phyloP scores from a whole-genome alignment of 441 rosid genomes.

The Corymbia calophylla region DNA sequence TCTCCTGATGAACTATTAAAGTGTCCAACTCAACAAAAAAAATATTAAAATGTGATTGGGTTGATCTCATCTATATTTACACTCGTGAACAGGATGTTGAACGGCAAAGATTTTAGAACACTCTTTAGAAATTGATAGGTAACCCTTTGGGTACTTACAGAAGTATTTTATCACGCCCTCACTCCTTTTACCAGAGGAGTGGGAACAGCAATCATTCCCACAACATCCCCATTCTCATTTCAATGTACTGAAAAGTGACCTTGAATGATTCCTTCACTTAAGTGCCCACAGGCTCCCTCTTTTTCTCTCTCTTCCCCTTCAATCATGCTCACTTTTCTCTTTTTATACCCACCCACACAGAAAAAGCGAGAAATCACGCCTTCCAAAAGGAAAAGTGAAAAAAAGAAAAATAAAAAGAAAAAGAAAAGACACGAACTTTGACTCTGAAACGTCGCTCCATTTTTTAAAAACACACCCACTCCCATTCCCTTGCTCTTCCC shows the following conservation, averaged over 20 bases:
- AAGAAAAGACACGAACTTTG: neutral
- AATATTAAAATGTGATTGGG: neutral
- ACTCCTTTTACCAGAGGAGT: slow-evolving; percentile 14
- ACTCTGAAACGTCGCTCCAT: neutral
- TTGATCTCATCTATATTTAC: neutral
- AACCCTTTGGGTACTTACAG: neutral
- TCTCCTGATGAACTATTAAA: neutral
- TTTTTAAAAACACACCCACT: neutral
- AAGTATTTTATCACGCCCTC: neutral
- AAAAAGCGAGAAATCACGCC: neutral
- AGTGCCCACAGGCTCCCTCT: neutral
- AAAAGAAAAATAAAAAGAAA: accelerated
- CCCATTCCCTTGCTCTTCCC: slow-evolving; percentile 24
- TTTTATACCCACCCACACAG: neutral
- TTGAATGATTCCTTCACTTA: slow-evolving; percentile 6
- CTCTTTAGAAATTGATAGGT: neutral
- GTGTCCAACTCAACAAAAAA: neutral
- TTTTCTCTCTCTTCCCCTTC: neutral
- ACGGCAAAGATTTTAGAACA: neutral
- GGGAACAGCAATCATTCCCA: slow-evolving; percentile 72
- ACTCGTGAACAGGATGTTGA: neutral
- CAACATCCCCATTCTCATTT: slow-evolving; percentile 18
- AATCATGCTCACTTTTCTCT: slow-evolving; percentile 9
- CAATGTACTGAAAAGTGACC: neutral
- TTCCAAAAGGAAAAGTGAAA: neutral